These are phyloP conservation scores for Wickerhamomyces rabaulensis DNA, from an alignment of 805 yeast genomes.

Conservation along the genomic window DNA sequence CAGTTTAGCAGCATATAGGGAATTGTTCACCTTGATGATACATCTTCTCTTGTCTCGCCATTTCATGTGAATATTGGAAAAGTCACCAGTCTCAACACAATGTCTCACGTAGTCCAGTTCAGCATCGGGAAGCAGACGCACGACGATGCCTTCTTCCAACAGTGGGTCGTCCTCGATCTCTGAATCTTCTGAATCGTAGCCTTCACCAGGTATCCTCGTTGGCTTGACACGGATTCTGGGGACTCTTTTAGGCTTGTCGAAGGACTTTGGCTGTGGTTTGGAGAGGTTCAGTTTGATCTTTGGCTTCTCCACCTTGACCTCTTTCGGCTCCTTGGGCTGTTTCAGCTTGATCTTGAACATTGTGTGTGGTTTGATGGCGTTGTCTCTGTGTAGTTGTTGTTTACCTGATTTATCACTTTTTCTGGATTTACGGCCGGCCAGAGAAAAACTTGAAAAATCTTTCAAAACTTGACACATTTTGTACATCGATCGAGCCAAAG, in stretches of 20 bases:
- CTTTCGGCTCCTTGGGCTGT: neutral
- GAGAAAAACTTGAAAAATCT: too few species aligned
- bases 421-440: too few species aligned
- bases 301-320: conserved; percentile 1
- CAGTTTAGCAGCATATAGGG: conserved; percentile 73
- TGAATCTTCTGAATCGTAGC: conserved; percentile 95
- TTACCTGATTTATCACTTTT: too few species aligned
- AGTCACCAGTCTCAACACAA: conserved; percentile 74
- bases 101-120: conserved; percentile 69
- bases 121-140: conserved; percentile 66
- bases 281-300: conserved; percentile 14
- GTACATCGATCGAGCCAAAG: conserved; percentile 1
- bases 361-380: neutral
- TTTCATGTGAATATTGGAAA: conserved; percentile 64
- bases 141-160: conserved; percentile 77
- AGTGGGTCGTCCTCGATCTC: conserved; percentile 94
- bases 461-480: neutral
- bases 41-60: conserved; percentile 85
- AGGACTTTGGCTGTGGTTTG: neutral
- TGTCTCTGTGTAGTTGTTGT: too few species aligned
- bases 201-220: conserved; percentile 81
- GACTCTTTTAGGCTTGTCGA: conserved; percentile 4
- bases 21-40: conserved; percentile 62
- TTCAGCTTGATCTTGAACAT: conserved; percentile 7
- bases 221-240: conserved; percentile 52